Evolutionary conservation across 1,284 basidiomycete species (phyloP).

Genomic region (Ganoderma sinense): DNA sequence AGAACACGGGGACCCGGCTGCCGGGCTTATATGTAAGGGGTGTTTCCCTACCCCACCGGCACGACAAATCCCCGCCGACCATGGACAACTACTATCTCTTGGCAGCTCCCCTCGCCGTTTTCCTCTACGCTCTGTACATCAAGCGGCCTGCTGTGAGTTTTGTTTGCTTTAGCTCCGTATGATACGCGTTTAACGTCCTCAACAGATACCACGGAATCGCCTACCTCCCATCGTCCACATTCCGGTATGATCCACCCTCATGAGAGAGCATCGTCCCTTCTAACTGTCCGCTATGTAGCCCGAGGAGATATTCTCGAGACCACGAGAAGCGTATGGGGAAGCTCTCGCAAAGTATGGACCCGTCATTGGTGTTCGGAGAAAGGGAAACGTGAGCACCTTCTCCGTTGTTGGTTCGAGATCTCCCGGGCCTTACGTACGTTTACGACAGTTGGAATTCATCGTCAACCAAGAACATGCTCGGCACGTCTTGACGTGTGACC

Average conservation of each 20-base stretch:
- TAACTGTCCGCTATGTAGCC: conserved; percentile 22
- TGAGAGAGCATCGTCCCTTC: background rate
- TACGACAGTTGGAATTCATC: conserved; percentile 44
- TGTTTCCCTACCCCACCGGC: background rate
- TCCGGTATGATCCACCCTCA: conserved; percentile 11
- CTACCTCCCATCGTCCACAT: conserved; percentile 33
- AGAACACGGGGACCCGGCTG: background rate
- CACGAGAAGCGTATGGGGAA: conserved; percentile 41
- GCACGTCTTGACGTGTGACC: conserved; percentile 41
- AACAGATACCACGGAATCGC: conserved; percentile 26
- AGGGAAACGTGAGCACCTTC: conserved; percentile 36
- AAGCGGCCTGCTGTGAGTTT: conserved; percentile 19
- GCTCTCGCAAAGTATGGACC: conserved; percentile 41
- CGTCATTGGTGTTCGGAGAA: conserved; percentile 44
- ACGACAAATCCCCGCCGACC: background rate
- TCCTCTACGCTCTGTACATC: conserved; percentile 19
- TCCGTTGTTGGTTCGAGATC: background rate
- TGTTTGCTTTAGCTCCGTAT: background rate
- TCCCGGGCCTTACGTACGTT: background rate
- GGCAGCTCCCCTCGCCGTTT: conserved; percentile 19
- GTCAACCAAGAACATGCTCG: conserved; percentile 39
- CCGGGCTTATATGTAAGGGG: conserved; percentile 12
- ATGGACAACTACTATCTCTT: conserved; percentile 33
- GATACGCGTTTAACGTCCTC: background rate
- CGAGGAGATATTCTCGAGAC: conserved; percentile 40